phyloP scores from a whole-genome alignment of 1,284 basidiomycete species.

The Moniliophthora roreri region DNA sequence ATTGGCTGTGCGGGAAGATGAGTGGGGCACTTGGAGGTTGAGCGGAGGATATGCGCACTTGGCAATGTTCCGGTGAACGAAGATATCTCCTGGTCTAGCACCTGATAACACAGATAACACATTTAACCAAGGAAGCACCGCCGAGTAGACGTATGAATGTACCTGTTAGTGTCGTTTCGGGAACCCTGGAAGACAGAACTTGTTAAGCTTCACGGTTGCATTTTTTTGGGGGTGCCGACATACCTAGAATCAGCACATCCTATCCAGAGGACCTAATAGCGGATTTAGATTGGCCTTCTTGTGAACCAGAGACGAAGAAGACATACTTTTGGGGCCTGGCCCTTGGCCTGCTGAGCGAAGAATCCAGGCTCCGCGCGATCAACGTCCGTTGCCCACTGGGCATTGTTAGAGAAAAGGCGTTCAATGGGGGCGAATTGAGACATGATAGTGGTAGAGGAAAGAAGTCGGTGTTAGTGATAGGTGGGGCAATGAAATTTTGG shows the following conservation, averaged over 20 bases:
- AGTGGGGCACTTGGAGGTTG: neutral
- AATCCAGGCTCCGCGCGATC: conserved; percentile 48
- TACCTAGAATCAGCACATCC: conserved; percentile 63
- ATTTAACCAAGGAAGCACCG: conserved; percentile 34
- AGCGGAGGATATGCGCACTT: conserved; percentile 31
- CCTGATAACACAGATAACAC: conserved; percentile 33
- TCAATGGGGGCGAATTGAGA: conserved; percentile 29
- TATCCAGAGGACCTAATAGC: conserved; percentile 64
- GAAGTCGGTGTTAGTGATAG: neutral
- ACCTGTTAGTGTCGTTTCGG: conserved; percentile 3
- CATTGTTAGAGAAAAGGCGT: conserved; percentile 44
- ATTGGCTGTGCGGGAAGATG: conserved; percentile 53
- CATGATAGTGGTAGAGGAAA: conserved; percentile 3
- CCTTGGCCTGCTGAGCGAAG: conserved; percentile 46
- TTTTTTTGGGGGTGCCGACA: conserved; percentile 11
- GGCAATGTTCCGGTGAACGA: conserved; percentile 46
- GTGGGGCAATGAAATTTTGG: neutral
- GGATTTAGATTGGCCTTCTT: conserved; percentile 6
- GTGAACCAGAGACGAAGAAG: conserved; percentile 38
- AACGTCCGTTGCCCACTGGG: conserved; percentile 50
- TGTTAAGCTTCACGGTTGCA: too few species aligned
- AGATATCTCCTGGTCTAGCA: conserved; percentile 44
- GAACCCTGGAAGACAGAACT: neutral
- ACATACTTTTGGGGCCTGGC: conserved; percentile 57
- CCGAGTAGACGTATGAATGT: neutral